Evolutionary conservation across 179 eudicot species (phyloP), one percentile per base, ranked within the genome.

Genomic region (Beta corolliflora): DNA sequence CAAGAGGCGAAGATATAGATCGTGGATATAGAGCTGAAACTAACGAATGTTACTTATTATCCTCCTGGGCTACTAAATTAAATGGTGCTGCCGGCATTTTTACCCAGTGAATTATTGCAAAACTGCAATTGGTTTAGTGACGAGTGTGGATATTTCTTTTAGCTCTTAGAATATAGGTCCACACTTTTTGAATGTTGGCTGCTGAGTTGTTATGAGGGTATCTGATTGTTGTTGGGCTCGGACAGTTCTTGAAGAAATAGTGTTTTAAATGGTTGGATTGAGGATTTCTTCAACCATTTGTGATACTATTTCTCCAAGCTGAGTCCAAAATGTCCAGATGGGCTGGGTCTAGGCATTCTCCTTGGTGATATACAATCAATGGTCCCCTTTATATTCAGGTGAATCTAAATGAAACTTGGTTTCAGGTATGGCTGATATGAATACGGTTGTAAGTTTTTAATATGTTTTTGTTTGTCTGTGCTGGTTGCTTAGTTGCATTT

Each of bases 201-300:
- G 70, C 63, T 29, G 85, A 65, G 60, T 83, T 78, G 21, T 69
- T 23, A 4, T 45, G 74, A 78, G 79, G 78, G 70, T 58, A 63
- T 82, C 61, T 44, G 55, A 44, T 82, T 64, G 25, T 18, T 76
- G 67, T 65, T 80, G 81, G 85, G 78, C 72, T 82, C 71, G 82
- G 85, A 83, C 88, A 82, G 58, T 76, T 84, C 81, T 83, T 85
- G 88, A 85, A 82, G 85, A 83, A 75, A 83, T 88, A 88, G 88
- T 88, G 85, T 83, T 78, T 79, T 80, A 85, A 88, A 88, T 82
- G 90, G 90, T 83, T 85, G 85, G 84, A 88, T 85, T 77, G 90
- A 88, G 79, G 82, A 76, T 81, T 68, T 79, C 88, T 85, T 80
- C 80, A 85, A 84, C 88, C 90, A 85, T 85, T 82, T 85, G 54